phyloP scores from a whole-genome alignment of 2,329 filamentous ascomycete species.

The Ophiostoma novo-ulmi region DNA sequence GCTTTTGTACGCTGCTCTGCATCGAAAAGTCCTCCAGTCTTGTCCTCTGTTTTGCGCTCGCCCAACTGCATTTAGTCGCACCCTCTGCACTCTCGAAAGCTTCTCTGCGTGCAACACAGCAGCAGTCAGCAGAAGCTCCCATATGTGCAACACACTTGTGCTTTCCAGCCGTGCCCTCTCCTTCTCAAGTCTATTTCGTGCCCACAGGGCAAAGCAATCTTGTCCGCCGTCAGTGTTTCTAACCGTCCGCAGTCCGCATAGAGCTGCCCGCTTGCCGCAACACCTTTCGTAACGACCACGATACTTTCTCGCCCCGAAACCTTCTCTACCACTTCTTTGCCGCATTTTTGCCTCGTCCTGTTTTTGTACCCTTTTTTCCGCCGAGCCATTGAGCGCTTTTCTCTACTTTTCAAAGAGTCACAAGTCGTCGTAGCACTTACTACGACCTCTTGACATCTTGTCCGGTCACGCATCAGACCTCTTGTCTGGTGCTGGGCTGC shows the following conservation, averaged over 20 bases:
- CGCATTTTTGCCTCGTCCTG: constrained; percentile 3
- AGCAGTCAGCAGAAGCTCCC: constrained; percentile 9
- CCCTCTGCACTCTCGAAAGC: constrained; percentile 7
- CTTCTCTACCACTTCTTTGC: background rate
- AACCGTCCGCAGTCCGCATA: constrained; percentile 12
- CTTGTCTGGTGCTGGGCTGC: constrained; percentile 25
- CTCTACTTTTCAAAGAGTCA: background rate
- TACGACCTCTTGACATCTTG: constrained; percentile 24
- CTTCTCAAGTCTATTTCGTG: background rate
- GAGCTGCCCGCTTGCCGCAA: background rate
- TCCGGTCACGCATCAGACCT: constrained; percentile 24
- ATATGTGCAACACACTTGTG: constrained; percentile 17
- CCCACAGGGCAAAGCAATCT: background rate
- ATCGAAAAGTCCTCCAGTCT: background rate
- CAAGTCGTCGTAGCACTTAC: constrained; percentile 20
- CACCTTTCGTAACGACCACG: background rate
- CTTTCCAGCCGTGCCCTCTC: background rate
- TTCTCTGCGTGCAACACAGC: background rate
- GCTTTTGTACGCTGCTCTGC: background rate
- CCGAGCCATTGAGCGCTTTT: background rate
- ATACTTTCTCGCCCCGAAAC: background rate
- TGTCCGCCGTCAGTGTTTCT: constrained; percentile 11
- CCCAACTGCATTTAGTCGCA: background rate
- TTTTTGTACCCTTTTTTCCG: background rate
- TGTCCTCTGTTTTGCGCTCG: constrained; percentile 11